Conservation (phyloP, 2,329 filamentous ascomycete species). For the Ophiostoma australiae region DNA sequence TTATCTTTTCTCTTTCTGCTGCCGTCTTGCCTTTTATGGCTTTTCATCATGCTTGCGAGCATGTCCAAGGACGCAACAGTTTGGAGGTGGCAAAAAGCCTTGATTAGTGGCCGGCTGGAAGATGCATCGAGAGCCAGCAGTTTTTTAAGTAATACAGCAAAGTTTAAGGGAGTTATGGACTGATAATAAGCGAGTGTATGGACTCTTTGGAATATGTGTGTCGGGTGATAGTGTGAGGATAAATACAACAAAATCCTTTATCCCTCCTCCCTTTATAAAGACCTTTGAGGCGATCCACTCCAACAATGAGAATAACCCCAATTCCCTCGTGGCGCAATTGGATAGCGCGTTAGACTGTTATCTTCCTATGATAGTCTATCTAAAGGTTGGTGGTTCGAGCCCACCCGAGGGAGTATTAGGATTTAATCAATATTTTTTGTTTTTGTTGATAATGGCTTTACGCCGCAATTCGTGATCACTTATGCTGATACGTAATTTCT, state of each 20-base stretch:
- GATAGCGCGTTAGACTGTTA: conserved; percentile 30
- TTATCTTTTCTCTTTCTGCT: neutral
- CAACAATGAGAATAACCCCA: neutral
- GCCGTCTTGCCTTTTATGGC: neutral
- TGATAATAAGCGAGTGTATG: too few relatives aligned
- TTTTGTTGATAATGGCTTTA: neutral
- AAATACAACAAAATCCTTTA: neutral
- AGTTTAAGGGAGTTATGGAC: too few relatives aligned
- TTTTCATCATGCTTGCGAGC: neutral
- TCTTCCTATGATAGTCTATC: conserved; percentile 26
- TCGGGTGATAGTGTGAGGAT: too few relatives aligned
- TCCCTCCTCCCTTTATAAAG: neutral
- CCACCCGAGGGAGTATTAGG: conserved; percentile 28
- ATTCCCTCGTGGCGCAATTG: conserved; percentile 30
- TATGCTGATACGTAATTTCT: too few relatives aligned
- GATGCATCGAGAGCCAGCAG: neutral
- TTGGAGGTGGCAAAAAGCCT: neutral
- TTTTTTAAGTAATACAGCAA: neutral
- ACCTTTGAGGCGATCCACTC: neutral
- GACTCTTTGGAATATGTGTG: too few relatives aligned
- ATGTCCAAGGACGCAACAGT: neutral
- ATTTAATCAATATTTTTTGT: neutral
- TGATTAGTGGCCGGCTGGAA: neutral
- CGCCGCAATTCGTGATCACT: too few relatives aligned
- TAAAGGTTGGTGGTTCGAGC: conserved; percentile 30